Evolutionary conservation across 2,329 filamentous ascomycete genomes (phyloP).

Genomic region (Sporothrix humicola): DNA sequence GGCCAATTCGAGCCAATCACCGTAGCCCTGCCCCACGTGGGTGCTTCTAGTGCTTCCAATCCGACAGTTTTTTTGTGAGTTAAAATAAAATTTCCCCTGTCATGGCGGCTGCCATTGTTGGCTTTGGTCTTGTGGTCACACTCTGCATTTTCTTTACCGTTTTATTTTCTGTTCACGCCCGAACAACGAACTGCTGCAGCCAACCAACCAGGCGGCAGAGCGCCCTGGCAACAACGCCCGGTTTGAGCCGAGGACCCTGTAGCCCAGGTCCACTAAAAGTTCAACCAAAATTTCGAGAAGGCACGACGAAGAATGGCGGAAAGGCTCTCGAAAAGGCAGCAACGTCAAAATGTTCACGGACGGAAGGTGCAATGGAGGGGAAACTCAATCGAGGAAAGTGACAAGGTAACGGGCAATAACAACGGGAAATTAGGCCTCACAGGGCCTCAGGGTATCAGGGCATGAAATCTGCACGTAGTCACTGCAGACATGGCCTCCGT

Average conservation of each 20-base stretch:
- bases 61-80: neutral
- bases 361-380: neutral
- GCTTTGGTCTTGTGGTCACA: neutral
- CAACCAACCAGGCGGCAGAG: constrained; percentile 18
- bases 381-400: neutral
- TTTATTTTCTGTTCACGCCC: constrained; percentile 18
- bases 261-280: constrained; percentile 30
- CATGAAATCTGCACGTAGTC: neutral
- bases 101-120: too few relatives aligned
- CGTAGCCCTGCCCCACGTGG: constrained; percentile 26
- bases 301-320: neutral
- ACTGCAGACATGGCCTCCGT: neutral
- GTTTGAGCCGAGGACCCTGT: constrained; percentile 37
- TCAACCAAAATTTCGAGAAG: constrained; percentile 27
- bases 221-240: constrained; percentile 31
- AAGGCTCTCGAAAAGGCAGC: neutral
- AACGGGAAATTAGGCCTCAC: neutral
- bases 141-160: neutral
- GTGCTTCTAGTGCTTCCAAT: constrained; percentile 24
- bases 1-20: neutral
- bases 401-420: neutral
- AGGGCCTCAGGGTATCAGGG: neutral
- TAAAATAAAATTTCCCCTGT: neutral
- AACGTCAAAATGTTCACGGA: too few relatives aligned
- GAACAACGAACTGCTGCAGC: constrained; percentile 22